Evolutionary conservation across 1,139 yeast genomes (phyloP), one percentile per base, ranked within the genome.

Genomic region (Magnusiomyces fungicola): DNA sequence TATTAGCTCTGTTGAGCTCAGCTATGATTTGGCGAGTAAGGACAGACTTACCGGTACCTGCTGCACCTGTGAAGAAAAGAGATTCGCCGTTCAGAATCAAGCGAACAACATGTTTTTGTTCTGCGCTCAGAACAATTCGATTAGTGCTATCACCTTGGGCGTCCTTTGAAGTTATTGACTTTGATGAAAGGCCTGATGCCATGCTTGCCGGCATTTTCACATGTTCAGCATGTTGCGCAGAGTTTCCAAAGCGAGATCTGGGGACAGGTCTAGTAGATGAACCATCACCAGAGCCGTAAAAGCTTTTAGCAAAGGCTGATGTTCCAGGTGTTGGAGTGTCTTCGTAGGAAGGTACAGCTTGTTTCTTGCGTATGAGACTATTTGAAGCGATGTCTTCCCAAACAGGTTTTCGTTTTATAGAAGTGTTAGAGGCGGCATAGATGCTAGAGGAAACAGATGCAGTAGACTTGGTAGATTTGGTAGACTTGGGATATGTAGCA

Each of bases 11-110:
- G 16, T 68, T 63, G 40, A 81, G 60, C 16, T 65, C 61, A 12
- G 65, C 61, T 21, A 88, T 85, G 33, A 89, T 68, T 39, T 78
- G 76, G 45, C 76, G 70, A 47, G 89, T 68, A 10, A 89, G 76
- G 19, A 81, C 82, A 2, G 97, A 88, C 64, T 90, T 90, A 59
- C 97, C 97, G 0, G 97, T 89, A 59, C 97, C 97, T 0, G 97
- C 97, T 33, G 96, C 86, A 46, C 97, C 97, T 0, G 97, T 89
- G 62, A 83, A 89, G 63, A 90, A 90, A 1, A 86, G 65, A 36
- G 81, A 81, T 5, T 70, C 65, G 0, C 72, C 67, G 22, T 78
- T 44, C 14, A 60, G 71, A 6, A 83, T 85, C 14, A 79, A 63
- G 16, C 74, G 70, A 3, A 83, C 69, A 10, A 87, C 84, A 25